Evolutionary conservation across 2,329 filamentous ascomycete genomes (phyloP).

Genomic region (Ramichloridium luteum): DNA sequence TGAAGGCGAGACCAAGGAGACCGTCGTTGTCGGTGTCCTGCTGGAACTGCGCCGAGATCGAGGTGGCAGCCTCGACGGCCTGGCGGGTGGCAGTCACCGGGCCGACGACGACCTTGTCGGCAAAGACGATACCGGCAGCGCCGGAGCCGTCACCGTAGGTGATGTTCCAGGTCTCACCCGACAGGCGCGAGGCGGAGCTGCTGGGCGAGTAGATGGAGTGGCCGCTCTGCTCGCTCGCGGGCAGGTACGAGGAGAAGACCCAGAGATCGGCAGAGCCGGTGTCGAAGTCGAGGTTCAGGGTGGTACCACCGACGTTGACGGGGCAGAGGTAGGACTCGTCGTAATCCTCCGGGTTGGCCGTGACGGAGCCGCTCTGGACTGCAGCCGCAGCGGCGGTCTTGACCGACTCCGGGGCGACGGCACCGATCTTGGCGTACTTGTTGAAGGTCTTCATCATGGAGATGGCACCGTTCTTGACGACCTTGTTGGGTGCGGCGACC

Average conservation of each 20-base stretch:
- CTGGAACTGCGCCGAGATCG: conserved; percentile 43
- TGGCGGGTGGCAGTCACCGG: conserved; percentile 47
- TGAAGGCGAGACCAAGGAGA: conserved; percentile 49
- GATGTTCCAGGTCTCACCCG: conserved; percentile 29
- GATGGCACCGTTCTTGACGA: conserved; percentile 27
- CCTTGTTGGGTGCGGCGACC: conserved; percentile 13
- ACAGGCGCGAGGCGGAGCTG: conserved; percentile 28
- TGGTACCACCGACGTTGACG: conserved; percentile 51
- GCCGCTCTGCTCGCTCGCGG: conserved; percentile 37
- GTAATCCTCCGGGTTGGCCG: conserved; percentile 28
- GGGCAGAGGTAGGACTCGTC: conserved; percentile 37
- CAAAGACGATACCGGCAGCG: conserved; percentile 53
- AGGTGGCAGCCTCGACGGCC: conserved; percentile 52
- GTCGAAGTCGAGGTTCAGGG: conserved; percentile 56
- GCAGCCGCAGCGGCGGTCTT: conserved; percentile 24
- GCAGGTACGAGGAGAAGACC: conserved; percentile 52
- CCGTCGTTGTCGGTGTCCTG: conserved; percentile 44
- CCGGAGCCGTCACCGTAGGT: conserved; percentile 53
- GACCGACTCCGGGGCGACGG: conserved; percentile 18
- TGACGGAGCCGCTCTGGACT: conserved; percentile 26
- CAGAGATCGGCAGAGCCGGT: conserved; percentile 59
- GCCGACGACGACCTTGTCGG: conserved; percentile 51
- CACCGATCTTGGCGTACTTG: conserved; percentile 26
- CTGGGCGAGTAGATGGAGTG: conserved; percentile 47
- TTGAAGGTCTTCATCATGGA: conserved; percentile 29